Evolutionary conservation across 2,329 filamentous ascomycete genomes (phyloP), one percentile per base, ranked within the genome.

Genomic region (Allantophomopsis cytisporea): DNA sequence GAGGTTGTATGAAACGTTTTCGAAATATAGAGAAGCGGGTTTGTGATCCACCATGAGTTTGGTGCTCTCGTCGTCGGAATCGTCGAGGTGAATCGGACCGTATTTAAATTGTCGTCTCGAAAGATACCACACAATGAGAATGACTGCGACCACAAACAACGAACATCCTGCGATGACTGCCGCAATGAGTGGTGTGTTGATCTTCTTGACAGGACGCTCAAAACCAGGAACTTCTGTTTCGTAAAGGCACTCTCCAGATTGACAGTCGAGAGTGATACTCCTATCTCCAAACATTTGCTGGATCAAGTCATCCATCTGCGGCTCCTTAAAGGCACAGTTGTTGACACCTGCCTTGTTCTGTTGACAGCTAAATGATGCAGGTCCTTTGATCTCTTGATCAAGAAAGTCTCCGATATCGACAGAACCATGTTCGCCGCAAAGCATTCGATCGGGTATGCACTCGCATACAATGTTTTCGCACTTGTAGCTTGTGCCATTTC

Each of bases 111-210:
- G 76, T 50, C 87, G 76, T 43, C 87, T 76, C 7, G 87, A 86
- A 5, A 95, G 65, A 56, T 93, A 94, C 87, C 88, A 98, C 15
- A 87, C 76, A 1, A 76, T 54, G 13, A 96, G 62, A 36, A 95
- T 84, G 38, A 89, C 75, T 2, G 77, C 83, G n/a, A 94, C 86
- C 11, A 98, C 69, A 53, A 95, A 94, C 0, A 98, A 68, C 0
- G 83, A 82, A 52, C 78, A 83, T 6, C 76, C 81, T 17, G 87
- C 88, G 52, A 98, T 96, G 36, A 95, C 83, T 12, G 84, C 82
- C 10, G 93, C 89, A 49, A 98, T 98, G 37, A 98, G 69, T 3
- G 89, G 91, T 0, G 89, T 96, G 58, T 98, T 98, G 62, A 98
- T 96, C 56, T 81, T 80, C 64, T 95, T 94, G 43, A 95, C 73